A percentile compares a stretch with the other conserved stretches of the same genome.
phyloP scores from a whole-genome alignment of 176 grass and related monocot species.

The Pontederia crassipes region DNA sequence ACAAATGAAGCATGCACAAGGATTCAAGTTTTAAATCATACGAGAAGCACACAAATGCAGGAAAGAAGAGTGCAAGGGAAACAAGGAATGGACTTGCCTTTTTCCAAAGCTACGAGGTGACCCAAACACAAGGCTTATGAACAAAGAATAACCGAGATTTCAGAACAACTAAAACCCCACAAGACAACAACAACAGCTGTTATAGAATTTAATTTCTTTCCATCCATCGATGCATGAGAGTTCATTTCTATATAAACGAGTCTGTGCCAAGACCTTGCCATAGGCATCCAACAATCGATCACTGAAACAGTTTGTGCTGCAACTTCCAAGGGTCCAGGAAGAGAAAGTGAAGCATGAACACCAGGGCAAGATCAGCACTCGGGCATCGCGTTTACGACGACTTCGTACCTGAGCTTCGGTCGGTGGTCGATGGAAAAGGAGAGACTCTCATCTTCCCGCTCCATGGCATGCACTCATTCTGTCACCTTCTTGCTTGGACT shows the following conservation, averaged over 20 bases:
- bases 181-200: background rate
- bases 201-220: background rate
- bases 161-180: background rate
- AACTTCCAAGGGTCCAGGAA: background rate
- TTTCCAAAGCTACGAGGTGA: background rate
- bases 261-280: too few species aligned
- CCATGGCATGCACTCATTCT: conserved; percentile 18
- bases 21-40: too few species aligned
- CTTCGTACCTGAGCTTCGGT: conserved; percentile 34
- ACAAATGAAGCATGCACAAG: too few species aligned
- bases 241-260: background rate
- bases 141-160: background rate
- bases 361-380: background rate
- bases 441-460: conserved; percentile 43
- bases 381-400: conserved; percentile 33
- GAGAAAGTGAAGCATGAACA: conserved; percentile 1
- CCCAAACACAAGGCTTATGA: background rate
- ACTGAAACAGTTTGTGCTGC: background rate
- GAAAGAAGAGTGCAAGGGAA: background rate
- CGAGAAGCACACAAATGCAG: background rate
- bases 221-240: background rate
- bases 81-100: background rate
- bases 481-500: background rate
- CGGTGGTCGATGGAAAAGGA: conserved; percentile 15
- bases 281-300: background rate